Conservation (phyloP, 2,329 filamentous ascomycete species). For the Diaporthe vexans region DNA sequence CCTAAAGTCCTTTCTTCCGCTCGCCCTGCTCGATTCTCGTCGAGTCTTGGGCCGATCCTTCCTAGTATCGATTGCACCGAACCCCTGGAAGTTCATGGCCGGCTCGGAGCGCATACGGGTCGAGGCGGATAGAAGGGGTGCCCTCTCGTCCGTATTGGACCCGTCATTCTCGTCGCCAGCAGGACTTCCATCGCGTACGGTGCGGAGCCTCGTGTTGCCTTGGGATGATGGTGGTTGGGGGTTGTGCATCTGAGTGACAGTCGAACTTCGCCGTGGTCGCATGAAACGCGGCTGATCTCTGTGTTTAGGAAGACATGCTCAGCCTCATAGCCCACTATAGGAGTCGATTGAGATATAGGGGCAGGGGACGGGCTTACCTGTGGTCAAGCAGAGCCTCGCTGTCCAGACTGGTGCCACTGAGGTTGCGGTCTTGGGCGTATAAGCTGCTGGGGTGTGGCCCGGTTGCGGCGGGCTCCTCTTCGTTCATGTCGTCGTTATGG, state of each 20-base stretch:
- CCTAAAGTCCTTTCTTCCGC: constrained; percentile 57
- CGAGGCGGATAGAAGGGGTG: constrained; percentile 66
- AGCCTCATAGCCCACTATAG: neutral
- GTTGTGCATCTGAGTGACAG: constrained; percentile 54
- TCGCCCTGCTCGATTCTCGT: constrained; percentile 66
- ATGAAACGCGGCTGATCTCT: constrained; percentile 72
- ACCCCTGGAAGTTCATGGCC: constrained; percentile 49
- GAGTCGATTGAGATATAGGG: neutral
- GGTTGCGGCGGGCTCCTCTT: constrained; percentile 49
- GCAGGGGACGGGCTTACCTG: constrained; percentile 65
- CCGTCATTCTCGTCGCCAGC: constrained; percentile 65
- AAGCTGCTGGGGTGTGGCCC: constrained; percentile 56
- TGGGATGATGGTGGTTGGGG: constrained; percentile 49
- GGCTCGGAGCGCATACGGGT: constrained; percentile 53
- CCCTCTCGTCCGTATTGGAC: constrained; percentile 61
- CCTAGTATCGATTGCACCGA: constrained; percentile 59
- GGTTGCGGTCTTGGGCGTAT: constrained; percentile 68
- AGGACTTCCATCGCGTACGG: constrained; percentile 53
- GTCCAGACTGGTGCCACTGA: constrained; percentile 89
- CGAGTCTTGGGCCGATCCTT: constrained; percentile 54
- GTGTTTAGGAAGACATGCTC: constrained; percentile 43
- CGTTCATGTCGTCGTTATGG: constrained; percentile 66
- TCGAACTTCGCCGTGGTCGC: constrained; percentile 74
- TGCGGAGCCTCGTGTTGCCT: constrained; percentile 45
- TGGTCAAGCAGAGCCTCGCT: constrained; percentile 92